A percentile compares a stretch with the other conserved stretches of the same genome.
Conservation (phyloP, 495 filamentous ascomycete genomes). For the Aspergillus indologenus region DNA sequence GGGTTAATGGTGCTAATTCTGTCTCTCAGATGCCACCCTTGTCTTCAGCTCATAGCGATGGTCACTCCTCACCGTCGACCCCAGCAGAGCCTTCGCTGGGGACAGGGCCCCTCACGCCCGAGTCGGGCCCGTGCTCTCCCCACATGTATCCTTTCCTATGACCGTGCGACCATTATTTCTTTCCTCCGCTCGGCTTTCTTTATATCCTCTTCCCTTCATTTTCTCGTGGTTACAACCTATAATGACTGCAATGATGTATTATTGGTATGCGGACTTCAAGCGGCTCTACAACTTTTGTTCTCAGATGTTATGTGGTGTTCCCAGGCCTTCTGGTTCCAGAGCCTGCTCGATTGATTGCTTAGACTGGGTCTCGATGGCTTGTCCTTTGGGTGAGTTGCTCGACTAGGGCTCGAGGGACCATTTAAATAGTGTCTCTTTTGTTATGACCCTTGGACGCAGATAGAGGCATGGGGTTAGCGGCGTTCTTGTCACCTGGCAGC, state of each 20-base stretch:
- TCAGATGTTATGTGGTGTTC: background rate
- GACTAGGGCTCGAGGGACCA: too few relatives aligned
- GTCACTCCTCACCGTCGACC: constrained; percentile 57
- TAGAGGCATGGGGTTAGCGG: constrained; percentile 12
- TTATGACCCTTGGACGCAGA: too few relatives aligned
- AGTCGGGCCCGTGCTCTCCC: constrained; percentile 36
- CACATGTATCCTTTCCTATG: constrained; percentile 23
- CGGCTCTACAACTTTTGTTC: constrained; percentile 1
- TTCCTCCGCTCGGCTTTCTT: background rate
- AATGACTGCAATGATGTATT: constrained; percentile 19
- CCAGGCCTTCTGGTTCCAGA: background rate
- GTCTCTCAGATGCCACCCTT: constrained; percentile 75
- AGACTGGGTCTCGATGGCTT: background rate
- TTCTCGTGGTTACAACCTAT: constrained; percentile 9
- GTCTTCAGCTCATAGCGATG: constrained; percentile 76
- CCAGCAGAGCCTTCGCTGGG: constrained; percentile 35
- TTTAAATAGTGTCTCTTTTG: too few relatives aligned
- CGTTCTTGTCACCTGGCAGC: constrained; percentile 11
- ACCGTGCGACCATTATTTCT: constrained; percentile 1
- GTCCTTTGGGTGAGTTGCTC: background rate
- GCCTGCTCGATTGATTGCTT: background rate
- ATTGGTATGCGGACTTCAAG: constrained; percentile 4
- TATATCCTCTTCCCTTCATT: constrained; percentile 11
- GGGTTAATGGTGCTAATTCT: constrained; percentile 29
- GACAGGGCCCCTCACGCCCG: constrained; percentile 38